Conservation (phyloP, 495 filamentous ascomycete species). For the Penicillium tannophilum region DNA sequence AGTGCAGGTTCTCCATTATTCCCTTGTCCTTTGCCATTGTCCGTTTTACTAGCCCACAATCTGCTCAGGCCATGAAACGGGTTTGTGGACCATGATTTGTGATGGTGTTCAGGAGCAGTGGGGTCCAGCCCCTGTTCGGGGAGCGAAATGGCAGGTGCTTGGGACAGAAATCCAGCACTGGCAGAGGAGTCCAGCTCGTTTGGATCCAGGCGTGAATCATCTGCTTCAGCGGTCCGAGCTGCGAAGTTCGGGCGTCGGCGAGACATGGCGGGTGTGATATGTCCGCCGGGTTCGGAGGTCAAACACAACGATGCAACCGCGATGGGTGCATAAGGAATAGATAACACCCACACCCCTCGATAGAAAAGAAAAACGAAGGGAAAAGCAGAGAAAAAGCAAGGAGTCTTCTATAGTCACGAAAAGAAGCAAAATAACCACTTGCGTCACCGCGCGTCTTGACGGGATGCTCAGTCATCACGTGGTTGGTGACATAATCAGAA, state of each 20-base stretch:
- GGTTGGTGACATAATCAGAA: slow-evolving; percentile 25
- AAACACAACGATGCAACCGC: slow-evolving; percentile 19
- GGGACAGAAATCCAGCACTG: slow-evolving; percentile 24
- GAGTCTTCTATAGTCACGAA: background rate
- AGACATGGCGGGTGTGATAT: slow-evolving; percentile 34
- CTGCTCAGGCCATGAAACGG: slow-evolving; percentile 29
- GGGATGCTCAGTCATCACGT: slow-evolving; percentile 12
- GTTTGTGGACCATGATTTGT: slow-evolving; percentile 25
- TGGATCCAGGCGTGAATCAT: slow-evolving; percentile 52
- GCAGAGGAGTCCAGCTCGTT: slow-evolving; percentile 31
- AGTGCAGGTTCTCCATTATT: slow-evolving; percentile 9
- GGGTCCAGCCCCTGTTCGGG: slow-evolving; percentile 37
- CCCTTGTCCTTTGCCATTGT: background rate
- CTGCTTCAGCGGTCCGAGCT: slow-evolving; percentile 56
- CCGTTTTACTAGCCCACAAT: slow-evolving; percentile 30
- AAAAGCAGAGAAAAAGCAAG: background rate
- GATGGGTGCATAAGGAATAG: background rate
- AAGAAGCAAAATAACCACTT: slow-evolving; percentile 15
- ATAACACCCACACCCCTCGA: background rate
- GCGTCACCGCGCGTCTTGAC: slow-evolving; percentile 16
- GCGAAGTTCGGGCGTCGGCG: slow-evolving; percentile 54
- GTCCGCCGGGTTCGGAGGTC: slow-evolving; percentile 20
- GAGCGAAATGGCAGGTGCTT: slow-evolving; percentile 25
- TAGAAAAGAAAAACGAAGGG: background rate
- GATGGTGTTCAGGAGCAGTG: slow-evolving; percentile 20